Conservation (phyloP, 2,329 filamentous ascomycete species). For the Pyricularia grisea region DNA sequence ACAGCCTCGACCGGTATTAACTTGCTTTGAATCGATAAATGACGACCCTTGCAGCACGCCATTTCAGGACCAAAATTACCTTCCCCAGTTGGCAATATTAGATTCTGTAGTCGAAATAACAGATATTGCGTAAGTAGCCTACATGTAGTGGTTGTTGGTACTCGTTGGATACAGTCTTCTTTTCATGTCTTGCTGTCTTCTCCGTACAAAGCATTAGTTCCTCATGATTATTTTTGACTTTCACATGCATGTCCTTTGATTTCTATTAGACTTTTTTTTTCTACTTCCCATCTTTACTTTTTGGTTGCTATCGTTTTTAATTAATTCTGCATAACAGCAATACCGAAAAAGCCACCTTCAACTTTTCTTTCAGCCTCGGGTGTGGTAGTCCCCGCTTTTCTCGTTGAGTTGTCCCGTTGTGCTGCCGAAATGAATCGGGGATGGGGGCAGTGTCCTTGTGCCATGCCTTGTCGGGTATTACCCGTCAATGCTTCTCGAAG, state of each 20-base stretch:
- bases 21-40: neutral
- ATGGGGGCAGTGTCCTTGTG: neutral
- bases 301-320: no score
- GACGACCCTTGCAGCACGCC: neutral
- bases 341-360: no score
- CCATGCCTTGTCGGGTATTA: neutral
- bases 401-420: neutral
- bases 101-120: no score
- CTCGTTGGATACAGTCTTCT: no score
- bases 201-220: no score
- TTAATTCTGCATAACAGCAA: neutral
- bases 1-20: neutral
- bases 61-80: neutral
- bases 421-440: neutral
- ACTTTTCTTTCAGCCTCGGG: neutral
- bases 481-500: neutral
- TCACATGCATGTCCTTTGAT: no score
- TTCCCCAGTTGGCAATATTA: neutral
- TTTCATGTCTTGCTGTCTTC: no score
- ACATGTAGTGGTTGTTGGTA: no score
- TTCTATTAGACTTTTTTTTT: no score
- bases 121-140: no score
- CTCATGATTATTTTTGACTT: no score
- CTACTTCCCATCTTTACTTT: no score
- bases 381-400: neutral